Evolutionary conservation across 345 rosid genomes (phyloP), one percentile per base, ranked within the genome.

Genomic region (Eucalyptus sideroxylon): DNA sequence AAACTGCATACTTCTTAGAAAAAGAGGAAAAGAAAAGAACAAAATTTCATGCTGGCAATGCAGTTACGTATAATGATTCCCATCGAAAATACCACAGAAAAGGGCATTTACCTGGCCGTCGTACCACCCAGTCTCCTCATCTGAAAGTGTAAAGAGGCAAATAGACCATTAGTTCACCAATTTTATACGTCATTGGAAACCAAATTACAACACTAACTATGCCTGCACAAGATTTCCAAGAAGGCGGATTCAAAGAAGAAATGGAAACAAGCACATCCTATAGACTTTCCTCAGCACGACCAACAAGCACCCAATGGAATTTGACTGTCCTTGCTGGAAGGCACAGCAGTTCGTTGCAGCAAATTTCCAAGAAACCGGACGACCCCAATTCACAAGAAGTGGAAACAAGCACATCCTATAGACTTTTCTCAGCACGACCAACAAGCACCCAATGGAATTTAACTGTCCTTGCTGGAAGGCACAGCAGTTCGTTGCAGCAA

Each of bases 51-150:
- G 83, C 27, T 72, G 83, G 45, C 26, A 0, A 72, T 72, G 23
- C 47, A 77, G 5, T 37, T 37, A 19, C 2, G 15, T 77, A 37
- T 19, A 37, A 77, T 77, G 83, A 21, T 37, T 21, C 27, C 11
- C 47, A 37, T 37, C 16, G 26, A 21, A 3, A 45, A 2, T 49
- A 44, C 50, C 30, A 90, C 42, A 47, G 53, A 88, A 50, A 67
- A 9, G 88, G 85, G 34, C 37, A 31, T 11, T 47, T 92, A 96
- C 99, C 99, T 95, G 98, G 85, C 99, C 99, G 93, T 97, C 99
- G 60, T 96, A 97, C 98, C 99, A 96, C 27, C 99, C 99, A 3
- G 99, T 97, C 93, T 97, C 99, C 93, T 96, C 99, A 93, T 97
- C 98, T 96, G 94, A 93, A 88, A 77, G 83, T 21, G 45, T 11